Base-by-base conservation (phyloP, 139 green algal genomes). In the Chloropicon primus region DNA sequence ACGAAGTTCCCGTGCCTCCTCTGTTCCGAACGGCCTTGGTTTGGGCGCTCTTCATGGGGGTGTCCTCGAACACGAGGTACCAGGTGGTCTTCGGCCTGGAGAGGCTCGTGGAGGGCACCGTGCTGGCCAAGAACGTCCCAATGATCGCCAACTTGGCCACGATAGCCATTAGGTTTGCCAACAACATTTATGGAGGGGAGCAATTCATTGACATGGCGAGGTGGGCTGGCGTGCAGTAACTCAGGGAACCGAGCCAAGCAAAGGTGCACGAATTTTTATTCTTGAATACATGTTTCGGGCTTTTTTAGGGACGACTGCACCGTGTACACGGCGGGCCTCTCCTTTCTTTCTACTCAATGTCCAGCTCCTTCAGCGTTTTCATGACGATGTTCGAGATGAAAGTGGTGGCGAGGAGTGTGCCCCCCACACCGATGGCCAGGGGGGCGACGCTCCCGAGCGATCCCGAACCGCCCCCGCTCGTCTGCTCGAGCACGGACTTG, bases 191-290 rank as follows among this genome's bases (percentile, higher is more conserved):
- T 17, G 72, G 72, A 22, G 72, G 72, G 25, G 92, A 97, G 84
- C 90, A 97, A 25, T 97, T 97, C 78, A 95, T 97, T 53, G 94
- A 98, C 83, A 91, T 96, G 89, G 94, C 94, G 0, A 86, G 94
- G 24, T 96, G 89, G 88, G 86, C 91, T n/a, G 91, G 91, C 2
- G 88, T 98, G 28, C 94, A 98, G 85, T 97, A 85, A 81, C 25
- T 5, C 10, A 17, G 10, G 41, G 41, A n/a, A 5, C 17, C 10
- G 41, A n/a, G 41, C 41, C 41, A 62, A n/a, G n/a, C n/a, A n/a
- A n/a, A n/a, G n/a, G n/a, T n/a, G n/a, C n/a, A n/a, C n/a, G n/a
- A n/a, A n/a, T n/a, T n/a, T n/a, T n/a, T n/a, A n/a, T n/a, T n/a
- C n/a, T n/a, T n/a, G n/a, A n/a, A n/a, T n/a, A n/a, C n/a, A n/a